Conservation (phyloP, 371 early-diverging fungal species). For the Zopfochytrium polystomum region DNA sequence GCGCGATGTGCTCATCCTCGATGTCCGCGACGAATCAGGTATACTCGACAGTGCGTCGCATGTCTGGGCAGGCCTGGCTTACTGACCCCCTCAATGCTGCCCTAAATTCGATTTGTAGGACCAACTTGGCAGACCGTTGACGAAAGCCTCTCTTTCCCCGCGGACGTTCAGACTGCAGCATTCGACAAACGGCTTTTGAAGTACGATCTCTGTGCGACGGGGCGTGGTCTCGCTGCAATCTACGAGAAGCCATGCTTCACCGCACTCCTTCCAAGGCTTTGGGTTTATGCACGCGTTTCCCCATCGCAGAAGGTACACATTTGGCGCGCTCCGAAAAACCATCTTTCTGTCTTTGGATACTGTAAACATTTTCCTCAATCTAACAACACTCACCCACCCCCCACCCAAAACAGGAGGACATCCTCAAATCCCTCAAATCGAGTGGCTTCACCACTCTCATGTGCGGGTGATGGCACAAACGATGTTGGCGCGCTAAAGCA, state of each 20-base stretch:
- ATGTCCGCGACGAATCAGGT: constrained; percentile 56
- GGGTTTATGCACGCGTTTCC: constrained; percentile 99
- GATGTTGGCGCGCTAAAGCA: constrained; percentile 99
- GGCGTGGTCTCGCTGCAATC: constrained; percentile 76
- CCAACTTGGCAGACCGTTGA: constrained; percentile 76
- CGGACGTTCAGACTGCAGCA: constrained; percentile 35
- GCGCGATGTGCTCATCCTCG: constrained; percentile 83
- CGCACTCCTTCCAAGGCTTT: constrained; percentile 77
- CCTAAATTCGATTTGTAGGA: background rate
- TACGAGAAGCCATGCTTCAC: constrained; percentile 66
- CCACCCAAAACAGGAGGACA: constrained; percentile 88
- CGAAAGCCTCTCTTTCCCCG: constrained; percentile 63
- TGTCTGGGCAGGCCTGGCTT: background rate
- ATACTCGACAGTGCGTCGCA: background rate
- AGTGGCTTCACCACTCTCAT: constrained; percentile 95
- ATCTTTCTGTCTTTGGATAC: constrained; percentile 2
- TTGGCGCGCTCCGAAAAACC: too few species aligned
- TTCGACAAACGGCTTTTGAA: constrained; percentile 56
- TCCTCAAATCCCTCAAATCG: constrained; percentile 86
- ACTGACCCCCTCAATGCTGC: background rate
- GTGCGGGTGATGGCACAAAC: constrained; percentile 99
- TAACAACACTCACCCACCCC: constrained; percentile 89
- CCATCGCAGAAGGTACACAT: constrained; percentile 88
- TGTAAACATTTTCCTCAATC: background rate
- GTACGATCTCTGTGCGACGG: constrained; percentile 93